Conservation (phyloP, 2,329 filamentous ascomycete genomes). For the Pleochaeta shiraiana region DNA sequence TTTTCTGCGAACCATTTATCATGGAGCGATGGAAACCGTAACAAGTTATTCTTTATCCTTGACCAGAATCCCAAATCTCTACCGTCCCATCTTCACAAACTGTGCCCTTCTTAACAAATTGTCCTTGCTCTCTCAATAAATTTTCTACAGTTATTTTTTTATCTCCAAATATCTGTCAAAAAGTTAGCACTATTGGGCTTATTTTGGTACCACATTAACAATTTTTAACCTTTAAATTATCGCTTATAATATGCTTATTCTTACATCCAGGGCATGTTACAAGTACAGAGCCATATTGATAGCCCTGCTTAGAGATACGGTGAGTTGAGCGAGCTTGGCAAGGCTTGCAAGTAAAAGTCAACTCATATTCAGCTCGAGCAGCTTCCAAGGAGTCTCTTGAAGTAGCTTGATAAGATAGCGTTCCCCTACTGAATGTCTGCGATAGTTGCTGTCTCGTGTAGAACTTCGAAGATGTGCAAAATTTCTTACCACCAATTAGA, state of each 20-base stretch:
- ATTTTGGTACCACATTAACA: no score
- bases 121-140: slow-evolving; percentile 53
- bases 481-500: no score
- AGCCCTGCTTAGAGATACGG: slow-evolving; percentile 78
- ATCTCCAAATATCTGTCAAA: slow-evolving; percentile 48
- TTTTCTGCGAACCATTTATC: no score
- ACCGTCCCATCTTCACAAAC: slow-evolving; percentile 63
- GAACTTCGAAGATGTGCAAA: no score
- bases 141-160: slow-evolving; percentile 51
- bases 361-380: slow-evolving; percentile 46
- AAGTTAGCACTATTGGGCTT: no score
- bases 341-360: slow-evolving; percentile 84
- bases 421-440: no score
- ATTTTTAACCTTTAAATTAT: slow-evolving; percentile 58
- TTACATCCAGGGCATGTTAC: slow-evolving; percentile 75
- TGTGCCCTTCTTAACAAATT: slow-evolving; percentile 47
- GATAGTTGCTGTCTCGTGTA: no score
- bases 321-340: slow-evolving; percentile 67
- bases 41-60: no score
- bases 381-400: not conserved
- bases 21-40: no score
- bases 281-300: slow-evolving; percentile 73
- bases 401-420: not conserved
- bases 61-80: slow-evolving; percentile 91
- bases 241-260: slow-evolving; percentile 76